Evolutionary conservation across 345 rosid species (phyloP).

Genomic region (Carallia pectinifolia): DNA sequence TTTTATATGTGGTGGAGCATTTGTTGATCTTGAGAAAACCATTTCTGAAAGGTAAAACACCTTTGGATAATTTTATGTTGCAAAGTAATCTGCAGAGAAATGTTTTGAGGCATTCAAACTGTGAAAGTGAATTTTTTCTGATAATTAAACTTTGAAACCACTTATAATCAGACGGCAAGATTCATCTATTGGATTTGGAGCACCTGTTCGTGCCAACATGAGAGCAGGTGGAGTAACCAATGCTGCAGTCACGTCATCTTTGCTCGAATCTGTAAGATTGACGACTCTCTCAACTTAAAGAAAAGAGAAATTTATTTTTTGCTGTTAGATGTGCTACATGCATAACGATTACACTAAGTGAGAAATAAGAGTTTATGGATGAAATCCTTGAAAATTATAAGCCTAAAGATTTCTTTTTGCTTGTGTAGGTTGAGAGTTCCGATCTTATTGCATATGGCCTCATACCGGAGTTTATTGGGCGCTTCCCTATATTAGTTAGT

Average conservation of each 20-base stretch:
- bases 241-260: constrained; percentile 77
- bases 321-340: not conserved
- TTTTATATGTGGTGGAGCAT: constrained; percentile 96
- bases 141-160: constrained; percentile 5
- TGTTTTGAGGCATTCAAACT: constrained; percentile 12
- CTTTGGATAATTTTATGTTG: too few species aligned
- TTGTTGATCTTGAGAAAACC: constrained; percentile 88
- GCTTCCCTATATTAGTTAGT: constrained; percentile 88
- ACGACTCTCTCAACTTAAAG: not conserved
- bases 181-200: constrained; percentile 97
- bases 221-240: constrained; percentile 62
- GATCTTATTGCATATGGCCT: constrained; percentile 96
- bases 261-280: constrained; percentile 77
- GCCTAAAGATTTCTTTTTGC: constrained; percentile 12
- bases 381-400: constrained; percentile 8
- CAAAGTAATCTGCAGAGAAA: constrained; percentile 1
- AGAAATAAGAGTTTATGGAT: constrained; percentile 1
- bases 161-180: constrained; percentile 64
- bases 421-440: constrained; percentile 77
- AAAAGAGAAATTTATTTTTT: not conserved
- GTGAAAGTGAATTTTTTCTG: not conserved
- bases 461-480: constrained; percentile 96
- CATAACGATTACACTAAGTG: not conserved
- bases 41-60: constrained; percentile 76
- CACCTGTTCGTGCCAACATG: constrained; percentile 96